Percentiles rank a stretch among this genome's conserved stretches.
phyloP scores from a whole-genome alignment of 1,284 basidiomycete genomes.

The Cutaneotrichosporon sp. region DNA sequence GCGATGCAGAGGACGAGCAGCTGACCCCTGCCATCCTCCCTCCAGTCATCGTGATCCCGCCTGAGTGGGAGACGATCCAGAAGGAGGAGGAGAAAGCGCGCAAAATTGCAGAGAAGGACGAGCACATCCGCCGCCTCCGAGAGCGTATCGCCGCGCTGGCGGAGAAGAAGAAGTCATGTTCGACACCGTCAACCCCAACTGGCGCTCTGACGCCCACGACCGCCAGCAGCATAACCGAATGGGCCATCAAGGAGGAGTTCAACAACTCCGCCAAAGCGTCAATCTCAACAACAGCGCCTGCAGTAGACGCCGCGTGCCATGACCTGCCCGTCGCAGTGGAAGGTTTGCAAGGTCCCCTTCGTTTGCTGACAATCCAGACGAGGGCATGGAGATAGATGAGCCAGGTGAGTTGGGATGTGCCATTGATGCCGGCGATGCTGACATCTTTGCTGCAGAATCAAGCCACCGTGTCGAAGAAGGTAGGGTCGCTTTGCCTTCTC shows the following conservation, averaged over 20 bases:
- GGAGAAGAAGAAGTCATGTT: conserved; percentile 18
- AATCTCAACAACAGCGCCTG: not conserved
- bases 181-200: conserved; percentile 8
- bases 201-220: conserved; percentile 15
- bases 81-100: conserved; percentile 18
- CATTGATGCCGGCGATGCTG: not conserved
- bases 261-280: not conserved
- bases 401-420: not conserved
- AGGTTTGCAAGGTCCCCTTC: not conserved
- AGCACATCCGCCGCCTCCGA: conserved; percentile 37
- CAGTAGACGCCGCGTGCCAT: not conserved
- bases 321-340: not conserved
- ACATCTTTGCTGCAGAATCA: not conserved
- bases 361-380: conserved; percentile 3
- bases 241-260: not conserved
- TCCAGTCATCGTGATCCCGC: conserved; percentile 19
- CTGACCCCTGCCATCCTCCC: conserved; percentile 6
- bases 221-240: conserved; percentile 1
- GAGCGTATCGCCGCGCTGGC: conserved; percentile 41
- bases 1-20: conserved; percentile 28
- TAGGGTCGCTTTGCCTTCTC: not conserved
- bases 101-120: conserved; percentile 37
- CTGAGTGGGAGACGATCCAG: conserved; percentile 12
- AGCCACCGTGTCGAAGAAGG: not conserved
- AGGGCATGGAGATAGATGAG: conserved; percentile 6